Evolutionary conservation across 2,329 filamentous ascomycete species (phyloP).

Genomic region (Neopestalotiopsis clavispora): DNA sequence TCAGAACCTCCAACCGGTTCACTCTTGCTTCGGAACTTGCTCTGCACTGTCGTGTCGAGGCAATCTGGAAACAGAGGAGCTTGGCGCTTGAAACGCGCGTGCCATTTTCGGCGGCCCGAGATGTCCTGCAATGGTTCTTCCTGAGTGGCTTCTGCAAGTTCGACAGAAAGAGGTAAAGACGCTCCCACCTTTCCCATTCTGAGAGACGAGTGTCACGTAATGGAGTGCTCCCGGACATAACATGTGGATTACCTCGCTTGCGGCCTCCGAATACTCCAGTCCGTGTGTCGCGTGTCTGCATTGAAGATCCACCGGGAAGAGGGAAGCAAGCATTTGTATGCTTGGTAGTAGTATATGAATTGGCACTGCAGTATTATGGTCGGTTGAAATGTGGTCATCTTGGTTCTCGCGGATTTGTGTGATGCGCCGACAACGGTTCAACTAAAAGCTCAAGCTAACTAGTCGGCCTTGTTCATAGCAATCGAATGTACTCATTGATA

Average conservation of each 20-base stretch:
- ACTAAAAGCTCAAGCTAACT: background rate
- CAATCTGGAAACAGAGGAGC: background rate
- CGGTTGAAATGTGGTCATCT: background rate
- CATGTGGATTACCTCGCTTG: constrained; percentile 1
- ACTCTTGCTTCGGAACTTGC: background rate
- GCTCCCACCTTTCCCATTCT: background rate
- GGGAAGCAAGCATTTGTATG: too few relatives aligned
- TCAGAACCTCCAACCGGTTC: background rate
- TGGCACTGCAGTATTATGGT: background rate
- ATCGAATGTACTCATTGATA: background rate
- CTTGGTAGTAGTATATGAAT: background rate
- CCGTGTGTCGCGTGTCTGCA: background rate
- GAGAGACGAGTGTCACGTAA: background rate
- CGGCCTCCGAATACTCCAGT: background rate
- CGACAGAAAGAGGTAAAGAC: background rate
- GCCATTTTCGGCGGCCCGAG: background rate
- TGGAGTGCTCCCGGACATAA: background rate
- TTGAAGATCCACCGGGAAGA: background rate
- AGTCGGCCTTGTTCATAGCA: background rate
- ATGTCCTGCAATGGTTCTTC: background rate
- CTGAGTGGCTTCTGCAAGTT: too few relatives aligned
- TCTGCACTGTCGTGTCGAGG: background rate
- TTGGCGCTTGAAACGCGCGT: background rate
- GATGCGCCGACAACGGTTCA: background rate
- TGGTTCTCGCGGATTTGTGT: background rate